These are phyloP conservation scores for Saccharomycopsis hybrid DNA, from an alignment of 1,139 yeast species.

Conservation along the genomic window DNA sequence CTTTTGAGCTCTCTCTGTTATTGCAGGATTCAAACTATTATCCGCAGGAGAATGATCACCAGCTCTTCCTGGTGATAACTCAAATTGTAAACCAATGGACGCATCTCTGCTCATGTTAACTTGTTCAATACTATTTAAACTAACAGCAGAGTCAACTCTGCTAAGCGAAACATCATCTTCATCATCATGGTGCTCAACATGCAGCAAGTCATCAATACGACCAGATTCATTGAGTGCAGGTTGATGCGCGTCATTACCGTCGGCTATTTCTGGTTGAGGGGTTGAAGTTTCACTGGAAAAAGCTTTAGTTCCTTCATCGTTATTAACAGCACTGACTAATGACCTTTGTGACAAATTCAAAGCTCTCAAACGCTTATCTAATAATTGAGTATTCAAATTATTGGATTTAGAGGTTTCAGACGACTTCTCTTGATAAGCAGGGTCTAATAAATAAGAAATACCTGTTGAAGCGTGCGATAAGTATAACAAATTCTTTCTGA, in stretches of 20 bases:
- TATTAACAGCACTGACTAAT: slow-evolving; percentile 6
- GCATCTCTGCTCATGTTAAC: slow-evolving; percentile 4
- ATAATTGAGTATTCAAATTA: slow-evolving; percentile 14
- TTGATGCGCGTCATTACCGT: slow-evolving; percentile 16
- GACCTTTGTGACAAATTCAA: slow-evolving; percentile 18
- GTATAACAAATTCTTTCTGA: slow-evolving; percentile 50
- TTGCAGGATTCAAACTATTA: slow-evolving; percentile 22
- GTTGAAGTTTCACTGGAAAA: slow-evolving; percentile 11
- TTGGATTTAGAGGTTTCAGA: not conserved
- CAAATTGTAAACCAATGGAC: slow-evolving; percentile 18
- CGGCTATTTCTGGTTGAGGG: slow-evolving; percentile 22
- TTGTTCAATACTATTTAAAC: not conserved
- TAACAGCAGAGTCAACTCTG: slow-evolving; percentile 4
- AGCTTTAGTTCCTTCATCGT: slow-evolving; percentile 4
- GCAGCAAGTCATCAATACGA: not conserved
- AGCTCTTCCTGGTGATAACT: slow-evolving; percentile 33
- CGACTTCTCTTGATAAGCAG: slow-evolving; percentile 34
- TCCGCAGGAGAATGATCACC: slow-evolving; percentile 29
- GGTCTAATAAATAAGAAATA: slow-evolving; percentile 69
- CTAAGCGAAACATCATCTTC: not conserved
- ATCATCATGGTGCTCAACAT: not conserved
- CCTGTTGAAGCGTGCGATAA: slow-evolving; percentile 67
- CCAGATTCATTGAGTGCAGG: slow-evolving; percentile 26
- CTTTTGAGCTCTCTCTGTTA: slow-evolving; percentile 54
- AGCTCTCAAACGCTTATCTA: slow-evolving; percentile 13